phyloP scores from a whole-genome alignment of 2,329 filamentous ascomycete species.

The Ceratocystis cacaofunesta region DNA sequence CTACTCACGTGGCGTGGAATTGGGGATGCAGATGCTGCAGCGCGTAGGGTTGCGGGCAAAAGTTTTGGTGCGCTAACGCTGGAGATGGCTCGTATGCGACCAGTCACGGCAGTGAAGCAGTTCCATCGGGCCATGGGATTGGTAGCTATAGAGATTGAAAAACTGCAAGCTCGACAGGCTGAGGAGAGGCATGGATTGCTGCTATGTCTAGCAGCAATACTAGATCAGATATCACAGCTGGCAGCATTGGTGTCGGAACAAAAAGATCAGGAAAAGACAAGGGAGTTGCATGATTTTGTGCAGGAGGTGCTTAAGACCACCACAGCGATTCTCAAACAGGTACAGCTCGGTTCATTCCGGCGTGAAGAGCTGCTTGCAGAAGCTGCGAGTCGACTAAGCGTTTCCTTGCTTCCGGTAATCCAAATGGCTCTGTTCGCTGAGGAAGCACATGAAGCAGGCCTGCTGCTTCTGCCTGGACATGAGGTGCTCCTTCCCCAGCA shows the following conservation, averaged over 20 bases:
- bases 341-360: conserved; percentile 33
- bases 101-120: conserved; percentile 19
- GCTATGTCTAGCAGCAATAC: conserved; percentile 43
- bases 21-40: conserved; percentile 60
- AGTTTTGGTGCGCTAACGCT: conserved; percentile 49
- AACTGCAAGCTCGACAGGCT: conserved; percentile 41
- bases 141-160: conserved; percentile 31
- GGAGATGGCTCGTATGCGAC: conserved; percentile 24
- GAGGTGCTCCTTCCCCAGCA: conserved; percentile 6
- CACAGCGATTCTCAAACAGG: conserved; percentile 22
- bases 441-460: not conserved
- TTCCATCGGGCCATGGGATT: conserved; percentile 27
- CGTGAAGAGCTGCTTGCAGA: conserved; percentile 52
- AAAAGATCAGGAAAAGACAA: not conserved
- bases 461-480: not conserved
- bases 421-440: conserved; percentile 3
- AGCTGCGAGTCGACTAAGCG: conserved; percentile 42
- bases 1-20: conserved; percentile 77
- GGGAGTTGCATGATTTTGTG: not conserved
- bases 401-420: conserved; percentile 33
- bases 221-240: conserved; percentile 33
- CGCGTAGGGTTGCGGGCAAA: conserved; percentile 54
- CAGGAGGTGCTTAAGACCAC: not conserved
- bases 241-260: conserved; percentile 23
- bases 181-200: conserved; percentile 57